phyloP scores from a whole-genome alignment of 768 basidiomycete genomes.

The Flagelloscypha sp. region DNA sequence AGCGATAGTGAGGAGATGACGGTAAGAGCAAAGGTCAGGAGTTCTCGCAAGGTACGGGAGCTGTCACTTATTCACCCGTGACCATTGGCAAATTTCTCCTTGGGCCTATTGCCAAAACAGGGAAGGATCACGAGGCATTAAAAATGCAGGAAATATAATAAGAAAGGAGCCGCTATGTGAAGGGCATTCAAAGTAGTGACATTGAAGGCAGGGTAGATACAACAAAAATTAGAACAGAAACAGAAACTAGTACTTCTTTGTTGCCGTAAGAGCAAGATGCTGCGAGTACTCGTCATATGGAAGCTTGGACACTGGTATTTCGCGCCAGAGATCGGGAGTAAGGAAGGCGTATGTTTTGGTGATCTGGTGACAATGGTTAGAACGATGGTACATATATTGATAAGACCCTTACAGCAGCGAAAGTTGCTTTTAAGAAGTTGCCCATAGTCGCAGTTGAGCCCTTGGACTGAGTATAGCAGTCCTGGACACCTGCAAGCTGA shows the following conservation, averaged over 20 bases:
- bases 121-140: too few species aligned
- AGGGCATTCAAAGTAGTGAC: too few species aligned
- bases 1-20: slow-evolving; percentile 12
- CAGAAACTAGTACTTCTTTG: slow-evolving; percentile 65
- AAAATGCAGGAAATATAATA: too few species aligned
- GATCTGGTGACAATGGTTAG: slow-evolving; percentile 43
- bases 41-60: slow-evolving; percentile 1
- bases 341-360: slow-evolving; percentile 98
- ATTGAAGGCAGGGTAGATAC: slow-evolving; percentile 6
- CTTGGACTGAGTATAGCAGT: slow-evolving; percentile 96
- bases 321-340: slow-evolving; percentile 95
- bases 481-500: slow-evolving; percentile 96
- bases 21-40: slow-evolving; percentile 12
- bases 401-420: slow-evolving; percentile 63
- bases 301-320: slow-evolving; percentile 82
- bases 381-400: neutral
- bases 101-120: too few species aligned
- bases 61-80: too few species aligned
- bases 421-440: slow-evolving; percentile 97
- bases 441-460: slow-evolving; percentile 99
- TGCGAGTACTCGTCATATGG: slow-evolving; percentile 95
- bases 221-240: slow-evolving; percentile 5
- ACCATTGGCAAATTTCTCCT: too few species aligned
- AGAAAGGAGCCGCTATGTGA: too few species aligned
- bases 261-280: slow-evolving; percentile 76